Base-by-base conservation (phyloP, 2,329 filamentous ascomycete species). In the Neocucurbitaria cava region DNA sequence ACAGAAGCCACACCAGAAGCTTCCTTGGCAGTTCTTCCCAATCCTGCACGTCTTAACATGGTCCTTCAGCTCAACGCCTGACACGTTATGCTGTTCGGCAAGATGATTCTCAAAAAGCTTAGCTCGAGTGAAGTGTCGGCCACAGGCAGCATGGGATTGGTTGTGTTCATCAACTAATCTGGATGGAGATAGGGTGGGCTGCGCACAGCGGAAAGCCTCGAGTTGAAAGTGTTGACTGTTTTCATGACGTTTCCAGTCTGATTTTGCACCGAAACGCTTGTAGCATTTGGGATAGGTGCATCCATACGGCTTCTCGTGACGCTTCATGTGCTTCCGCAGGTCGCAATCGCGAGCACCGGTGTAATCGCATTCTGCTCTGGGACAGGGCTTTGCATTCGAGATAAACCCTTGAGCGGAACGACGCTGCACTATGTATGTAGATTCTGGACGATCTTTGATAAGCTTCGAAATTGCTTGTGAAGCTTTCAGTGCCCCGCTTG, bases 171-270 rank as follows among this genome's bases (percentile, higher is more conserved):
- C 95, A 4, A 48, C 36, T 13, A 41, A 49, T 28, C 20, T 23
- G 6, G 23, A 10, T 17, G 52, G 43, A 3, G 50, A 23, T 1
- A 42, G 17, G 1, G 49, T 10, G 11, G 41, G 20, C 5, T 55
- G 67, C 26, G 83, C 79, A 69, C 92, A 96, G 26, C 84, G 85
- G 87, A 90, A 96, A 43, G 83, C 82, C 66, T 92, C 88, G 5
- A 84, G 74, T 54, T 89, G 85, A 56, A 85, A 86, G 71, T 96
- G 92, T 67, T 94, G 89, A 15, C 85, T 87, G 61, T 87, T 89
- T 69, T 97, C 94, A 68, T 97, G 93, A 1, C 93, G 86, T 71
- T 96, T 96, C 93, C 87, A 97, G 74, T 97, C 93, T 54, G 92
- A 93, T 71, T 96, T 96, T 74, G 90, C 93, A n/a, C 93, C 93